phyloP scores from a whole-genome alignment of 2,329 filamentous ascomycete species.

The Sclerotinia spermophila region DNA sequence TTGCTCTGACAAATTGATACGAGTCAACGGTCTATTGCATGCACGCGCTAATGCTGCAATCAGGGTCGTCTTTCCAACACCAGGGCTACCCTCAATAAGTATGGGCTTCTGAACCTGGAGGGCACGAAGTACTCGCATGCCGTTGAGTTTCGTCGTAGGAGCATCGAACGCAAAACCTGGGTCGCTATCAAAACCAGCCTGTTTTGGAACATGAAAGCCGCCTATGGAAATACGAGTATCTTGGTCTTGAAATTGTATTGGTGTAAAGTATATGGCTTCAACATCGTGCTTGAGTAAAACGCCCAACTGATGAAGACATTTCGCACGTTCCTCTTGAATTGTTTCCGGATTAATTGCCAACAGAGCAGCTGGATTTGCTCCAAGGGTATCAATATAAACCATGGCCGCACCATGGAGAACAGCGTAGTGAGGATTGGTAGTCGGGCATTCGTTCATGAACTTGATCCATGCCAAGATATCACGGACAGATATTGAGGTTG shows the following conservation, averaged over 20 bases:
- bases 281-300: constrained; percentile 64
- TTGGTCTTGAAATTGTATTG: constrained; percentile 55
- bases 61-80: constrained; percentile 94
- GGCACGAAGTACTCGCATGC: constrained; percentile 85
- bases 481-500: constrained; percentile 80
- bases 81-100: constrained; percentile 92
- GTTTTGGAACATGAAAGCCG: constrained; percentile 64
- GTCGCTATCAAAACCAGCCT: constrained; percentile 47
- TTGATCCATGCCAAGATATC: constrained; percentile 91
- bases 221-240: constrained; percentile 62
- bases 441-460: constrained; percentile 68
- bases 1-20: constrained; percentile 97
- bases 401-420: constrained; percentile 86
- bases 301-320: constrained; percentile 70
- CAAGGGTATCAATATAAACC: constrained; percentile 92
- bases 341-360: constrained; percentile 68
- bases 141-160: constrained; percentile 84
- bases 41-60: constrained; percentile 78
- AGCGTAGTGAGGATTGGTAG: constrained; percentile 43
- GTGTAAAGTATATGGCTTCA: constrained; percentile 58
- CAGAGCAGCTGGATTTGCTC: constrained; percentile 88
- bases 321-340: constrained; percentile 65
- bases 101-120: constrained; percentile 88
- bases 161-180: constrained; percentile 76
- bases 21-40: constrained; percentile 76